Base-by-base conservation (phyloP, 305 asterid genomes). In the Ilex paraguariensis region DNA sequence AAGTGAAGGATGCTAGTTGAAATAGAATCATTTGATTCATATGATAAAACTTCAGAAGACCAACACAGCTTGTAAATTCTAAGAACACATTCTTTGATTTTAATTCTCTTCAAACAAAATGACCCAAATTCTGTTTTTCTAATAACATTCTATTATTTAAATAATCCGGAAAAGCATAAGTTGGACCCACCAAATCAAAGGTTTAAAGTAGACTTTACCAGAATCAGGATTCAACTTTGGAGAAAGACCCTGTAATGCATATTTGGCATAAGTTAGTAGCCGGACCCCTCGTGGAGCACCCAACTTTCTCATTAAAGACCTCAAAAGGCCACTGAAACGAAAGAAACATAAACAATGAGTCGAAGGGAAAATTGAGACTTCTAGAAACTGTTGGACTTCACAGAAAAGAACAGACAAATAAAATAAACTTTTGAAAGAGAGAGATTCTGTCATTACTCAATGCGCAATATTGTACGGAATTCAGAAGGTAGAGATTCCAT, bases 401-500 rank as follows among this genome's bases (percentile, higher is more conserved):
- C 42, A 36, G 0, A 8, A 36, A 36, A 36, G 42, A 36, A 36
- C 6, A 36, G 3, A 36, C 6, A 36, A 36, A 8, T 8, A 0
- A 8, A 36, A 36, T 36, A 36, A 36, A 5, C 3, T 36, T 6
- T 36, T 36, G 42, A 36, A 2, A 7, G 51, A 50, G 62, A 59
- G 54, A 13, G 13, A 63, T 53, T 8, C 44, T 15, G 61, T 66
- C 51, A 86, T 82, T 80, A 88, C 98, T 92, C 97, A 0, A 97
- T 80, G 54, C 95, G 82, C 70, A 90, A 69, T 66, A 90, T 78
- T 39, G 89, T 75, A 44, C 84, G 88, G 80, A 92, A 90, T 63
- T 92, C 94, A 0, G 88, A 76, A 50, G 98, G 91, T 73, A 92
- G 78, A 53, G 95, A 85, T 67, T 87, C 96, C 97, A 92, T 90